Evolutionary conservation across 2,329 filamentous ascomycete species (phyloP).

Genomic region (Capronia epimyces): DNA sequence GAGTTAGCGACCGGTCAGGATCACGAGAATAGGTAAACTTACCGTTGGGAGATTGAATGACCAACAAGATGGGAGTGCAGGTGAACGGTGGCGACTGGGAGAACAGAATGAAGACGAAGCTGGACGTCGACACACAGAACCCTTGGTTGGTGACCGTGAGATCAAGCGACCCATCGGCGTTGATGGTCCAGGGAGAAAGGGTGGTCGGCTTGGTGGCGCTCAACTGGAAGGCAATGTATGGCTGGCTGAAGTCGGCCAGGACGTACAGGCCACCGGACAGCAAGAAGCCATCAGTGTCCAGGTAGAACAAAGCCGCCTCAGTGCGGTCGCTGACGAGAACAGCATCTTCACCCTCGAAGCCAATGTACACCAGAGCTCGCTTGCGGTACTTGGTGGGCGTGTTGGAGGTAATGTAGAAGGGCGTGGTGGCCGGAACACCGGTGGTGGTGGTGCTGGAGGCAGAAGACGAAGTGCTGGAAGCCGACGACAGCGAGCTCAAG

Average conservation of each 20-base stretch:
- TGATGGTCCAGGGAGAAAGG: constrained; percentile 1
- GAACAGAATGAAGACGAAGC: constrained; percentile 12
- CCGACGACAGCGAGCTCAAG: constrained; percentile 2
- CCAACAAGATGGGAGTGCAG: constrained; percentile 6
- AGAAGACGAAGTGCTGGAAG: not conserved
- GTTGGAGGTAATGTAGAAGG: constrained; percentile 9
- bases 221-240: constrained; percentile 16
- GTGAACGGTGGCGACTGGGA: constrained; percentile 4
- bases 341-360: constrained; percentile 13
- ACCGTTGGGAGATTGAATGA: not conserved
- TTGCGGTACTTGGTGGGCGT: constrained; percentile 11
- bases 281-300: constrained; percentile 14
- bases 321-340: constrained; percentile 6
- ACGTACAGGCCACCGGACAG: constrained; percentile 11
- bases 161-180: not conserved
- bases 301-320: constrained; percentile 16
- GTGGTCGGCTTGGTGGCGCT: not conserved
- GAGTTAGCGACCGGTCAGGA: not conserved
- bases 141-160: not conserved
- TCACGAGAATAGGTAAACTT: not conserved
- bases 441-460: not conserved
- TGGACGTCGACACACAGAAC: constrained; percentile 12
- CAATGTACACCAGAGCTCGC: constrained; percentile 20
- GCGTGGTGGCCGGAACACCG: not conserved
- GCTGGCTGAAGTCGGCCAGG: constrained; percentile 10